Evolutionary conservation across 768 basidiomycete species (phyloP).

Genomic region (Calocybe gangraenosa): DNA sequence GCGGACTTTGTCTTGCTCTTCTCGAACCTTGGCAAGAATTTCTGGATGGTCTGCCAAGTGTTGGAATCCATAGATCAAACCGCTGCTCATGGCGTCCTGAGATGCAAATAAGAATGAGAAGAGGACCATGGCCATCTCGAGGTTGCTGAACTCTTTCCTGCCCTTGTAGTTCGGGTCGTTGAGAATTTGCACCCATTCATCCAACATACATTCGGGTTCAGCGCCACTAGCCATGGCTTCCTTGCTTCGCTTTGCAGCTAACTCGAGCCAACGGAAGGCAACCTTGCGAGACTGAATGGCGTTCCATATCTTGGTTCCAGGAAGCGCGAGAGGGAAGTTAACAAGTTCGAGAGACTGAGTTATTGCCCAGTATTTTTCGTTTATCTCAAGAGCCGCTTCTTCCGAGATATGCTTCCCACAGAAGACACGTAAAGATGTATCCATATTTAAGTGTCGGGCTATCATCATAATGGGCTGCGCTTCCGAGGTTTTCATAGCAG

Average conservation of each 20-base stretch:
- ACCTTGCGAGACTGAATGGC: conserved; percentile 89
- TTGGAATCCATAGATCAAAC: conserved; percentile 94
- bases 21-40: conserved; percentile 80
- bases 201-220: conserved; percentile 86
- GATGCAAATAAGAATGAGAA: conserved; percentile 96
- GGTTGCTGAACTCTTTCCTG: conserved; percentile 82
- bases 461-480: conserved; percentile 77
- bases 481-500: conserved; percentile 43
- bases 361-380: conserved; percentile 94
- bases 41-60: conserved; percentile 92
- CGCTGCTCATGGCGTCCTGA: conserved; percentile 98
- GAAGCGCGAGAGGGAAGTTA: conserved; percentile 94
- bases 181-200: conserved; percentile 84
- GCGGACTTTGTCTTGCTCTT: conserved; percentile 85
- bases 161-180: conserved; percentile 67
- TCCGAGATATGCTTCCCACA: conserved; percentile 89
- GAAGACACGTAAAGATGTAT: conserved; percentile 93
- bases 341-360: conserved; percentile 95
- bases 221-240: conserved; percentile 73
- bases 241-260: conserved; percentile 80
- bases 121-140: conserved; percentile 96
- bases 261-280: conserved; percentile 74
- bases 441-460: conserved; percentile 95
- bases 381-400: conserved; percentile 73
- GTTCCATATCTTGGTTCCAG: conserved; percentile 94